Conservation (phyloP, 2,329 filamentous ascomycete genomes). For the Exophiala sideris region DNA sequence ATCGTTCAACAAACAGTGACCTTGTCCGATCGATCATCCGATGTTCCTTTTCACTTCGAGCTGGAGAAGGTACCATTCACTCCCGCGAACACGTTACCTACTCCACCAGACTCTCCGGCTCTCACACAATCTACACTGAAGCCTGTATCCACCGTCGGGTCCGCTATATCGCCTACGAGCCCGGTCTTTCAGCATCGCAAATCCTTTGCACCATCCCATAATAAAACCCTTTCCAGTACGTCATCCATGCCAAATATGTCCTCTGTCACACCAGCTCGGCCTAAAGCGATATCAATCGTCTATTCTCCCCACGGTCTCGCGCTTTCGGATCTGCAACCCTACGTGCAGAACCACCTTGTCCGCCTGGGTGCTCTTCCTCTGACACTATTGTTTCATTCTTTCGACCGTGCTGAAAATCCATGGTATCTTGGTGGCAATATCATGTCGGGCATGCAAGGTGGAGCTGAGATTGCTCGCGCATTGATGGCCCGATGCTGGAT, state of each 20-base stretch:
- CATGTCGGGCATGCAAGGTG: slow-evolving; percentile 48
- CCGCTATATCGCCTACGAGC: slow-evolving; percentile 18
- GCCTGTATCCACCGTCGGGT: slow-evolving; percentile 5
- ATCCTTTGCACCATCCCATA: slow-evolving; percentile 4
- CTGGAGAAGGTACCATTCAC: slow-evolving; percentile 3
- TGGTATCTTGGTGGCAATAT: slow-evolving; percentile 55
- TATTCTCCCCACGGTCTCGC: slow-evolving; percentile 54
- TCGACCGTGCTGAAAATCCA: slow-evolving; percentile 52
- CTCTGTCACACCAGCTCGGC: slow-evolving; percentile 23
- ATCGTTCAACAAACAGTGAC: slow-evolving; percentile 12
- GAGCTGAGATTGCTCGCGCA: slow-evolving; percentile 46
- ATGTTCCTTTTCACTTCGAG: slow-evolving; percentile 17
- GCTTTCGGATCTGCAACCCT: slow-evolving; percentile 45
- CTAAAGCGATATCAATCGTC: slow-evolving; percentile 45
- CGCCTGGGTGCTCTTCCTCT: slow-evolving; percentile 45
- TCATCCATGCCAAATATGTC: slow-evolving; percentile 20
- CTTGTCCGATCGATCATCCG: slow-evolving; percentile 9
- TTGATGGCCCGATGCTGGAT: slow-evolving; percentile 53
- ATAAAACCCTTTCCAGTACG: slow-evolving; percentile 21
- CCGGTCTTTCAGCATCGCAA: slow-evolving; percentile 18
- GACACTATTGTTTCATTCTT: slow-evolving; percentile 51
- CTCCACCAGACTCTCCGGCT: slow-evolving; percentile 22
- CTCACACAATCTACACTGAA: background rate
- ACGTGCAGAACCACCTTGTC: slow-evolving; percentile 47
- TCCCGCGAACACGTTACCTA: slow-evolving; percentile 16